A percentile compares a stretch with the other conserved stretches of the same genome.
phyloP scores from a whole-genome alignment of 2,329 filamentous ascomycete species.

The Colletotrichum sp. region DNA sequence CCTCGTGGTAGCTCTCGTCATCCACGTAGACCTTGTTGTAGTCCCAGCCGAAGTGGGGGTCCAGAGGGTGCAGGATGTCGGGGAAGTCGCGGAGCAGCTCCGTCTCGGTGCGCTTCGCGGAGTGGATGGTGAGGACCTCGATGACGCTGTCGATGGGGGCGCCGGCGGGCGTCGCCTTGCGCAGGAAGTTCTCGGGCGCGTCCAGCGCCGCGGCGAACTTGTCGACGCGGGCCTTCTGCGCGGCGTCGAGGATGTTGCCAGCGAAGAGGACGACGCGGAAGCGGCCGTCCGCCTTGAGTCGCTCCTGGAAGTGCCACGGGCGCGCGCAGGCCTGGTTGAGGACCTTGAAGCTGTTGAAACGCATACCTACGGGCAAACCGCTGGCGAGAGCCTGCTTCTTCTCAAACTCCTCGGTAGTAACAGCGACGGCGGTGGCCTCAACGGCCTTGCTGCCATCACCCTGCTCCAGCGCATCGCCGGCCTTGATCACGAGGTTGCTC shows the following conservation, averaged over 20 bases:
- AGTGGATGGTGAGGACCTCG: slow-evolving; percentile 67
- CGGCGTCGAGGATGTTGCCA: slow-evolving; percentile 53
- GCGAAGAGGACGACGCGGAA: slow-evolving; percentile 68
- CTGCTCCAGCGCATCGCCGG: slow-evolving; percentile 44
- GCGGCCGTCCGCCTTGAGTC: slow-evolving; percentile 59
- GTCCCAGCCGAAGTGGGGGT: slow-evolving; percentile 53
- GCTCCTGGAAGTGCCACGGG: slow-evolving; percentile 64
- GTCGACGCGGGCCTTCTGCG: slow-evolving; percentile 49
- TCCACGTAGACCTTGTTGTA: slow-evolving; percentile 64
- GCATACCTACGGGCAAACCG: slow-evolving; percentile 56
- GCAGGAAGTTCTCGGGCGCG: slow-evolving; percentile 16
- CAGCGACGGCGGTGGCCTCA: slow-evolving; percentile 25
- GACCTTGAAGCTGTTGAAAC: slow-evolving; percentile 63
- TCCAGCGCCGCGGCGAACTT: slow-evolving; percentile 49
- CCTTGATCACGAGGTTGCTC: slow-evolving; percentile 61
- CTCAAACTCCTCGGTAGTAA: slow-evolving; percentile 30
- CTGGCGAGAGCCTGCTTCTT: slow-evolving; percentile 40
- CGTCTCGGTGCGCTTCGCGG: slow-evolving; percentile 50
- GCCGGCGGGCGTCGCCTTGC: slow-evolving; percentile 33
- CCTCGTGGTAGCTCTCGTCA: slow-evolving; percentile 57
- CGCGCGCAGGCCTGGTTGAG: slow-evolving; percentile 61
- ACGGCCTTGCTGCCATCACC: slow-evolving; percentile 49
- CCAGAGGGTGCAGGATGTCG: slow-evolving; percentile 50
- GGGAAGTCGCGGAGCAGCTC: slow-evolving; percentile 56
- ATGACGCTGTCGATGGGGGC: slow-evolving; percentile 24